A percentile compares a stretch with the other conserved stretches of the same genome.
Conservation (phyloP, 2,329 filamentous ascomycete species). For the Fusarium sp. region DNA sequence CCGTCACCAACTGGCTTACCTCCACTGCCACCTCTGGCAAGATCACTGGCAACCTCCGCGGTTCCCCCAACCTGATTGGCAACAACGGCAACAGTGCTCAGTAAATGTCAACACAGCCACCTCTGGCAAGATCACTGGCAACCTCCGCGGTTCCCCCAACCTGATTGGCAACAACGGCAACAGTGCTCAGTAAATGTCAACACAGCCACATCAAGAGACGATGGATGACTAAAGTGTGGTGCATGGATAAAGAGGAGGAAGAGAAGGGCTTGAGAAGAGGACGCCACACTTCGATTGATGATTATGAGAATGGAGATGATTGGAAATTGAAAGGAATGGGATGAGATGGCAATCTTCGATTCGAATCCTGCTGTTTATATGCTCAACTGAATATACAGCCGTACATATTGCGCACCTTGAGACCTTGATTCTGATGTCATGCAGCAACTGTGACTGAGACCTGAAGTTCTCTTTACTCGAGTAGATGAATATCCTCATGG, state of each 20-base stretch:
- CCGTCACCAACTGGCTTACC: conserved; percentile 60
- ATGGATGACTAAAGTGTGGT: conserved; percentile 4
- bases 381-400: conserved; percentile 17
- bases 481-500: too few species aligned
- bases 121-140: conserved; percentile 58
- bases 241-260: neutral
- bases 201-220: neutral
- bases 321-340: neutral
- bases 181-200: conserved; percentile 44
- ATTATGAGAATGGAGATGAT: neutral
- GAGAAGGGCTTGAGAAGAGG: neutral
- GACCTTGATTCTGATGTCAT: neutral
- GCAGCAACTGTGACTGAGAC: neutral
- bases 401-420: conserved; percentile 21
- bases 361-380: conserved; percentile 10
- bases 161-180: conserved; percentile 66
- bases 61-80: conserved; percentile 63
- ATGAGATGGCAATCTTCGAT: conserved; percentile 8
- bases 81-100: conserved; percentile 63
- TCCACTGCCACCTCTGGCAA: conserved; percentile 59
- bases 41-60: conserved; percentile 57
- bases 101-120: conserved; percentile 29
- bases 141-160: conserved; percentile 61
- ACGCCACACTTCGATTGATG: conserved; percentile 1
- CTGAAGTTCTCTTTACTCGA: neutral